phyloP scores from a whole-genome alignment of 306 rosid species.

The Coriaria nepalensis region DNA sequence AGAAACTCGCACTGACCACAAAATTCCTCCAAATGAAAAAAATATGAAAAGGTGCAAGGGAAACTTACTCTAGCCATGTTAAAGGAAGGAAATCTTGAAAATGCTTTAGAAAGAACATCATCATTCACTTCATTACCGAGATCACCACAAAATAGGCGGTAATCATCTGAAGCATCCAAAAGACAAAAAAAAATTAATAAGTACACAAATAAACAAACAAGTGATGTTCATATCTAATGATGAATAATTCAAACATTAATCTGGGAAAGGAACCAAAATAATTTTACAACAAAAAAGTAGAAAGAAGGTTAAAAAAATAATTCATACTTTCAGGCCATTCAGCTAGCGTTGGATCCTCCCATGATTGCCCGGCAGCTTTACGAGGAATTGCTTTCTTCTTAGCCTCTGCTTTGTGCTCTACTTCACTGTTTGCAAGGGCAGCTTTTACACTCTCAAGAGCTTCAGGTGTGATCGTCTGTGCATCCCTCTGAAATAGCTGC shows the following conservation, averaged over 20 bases:
- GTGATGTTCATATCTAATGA: slow-evolving; percentile 1
- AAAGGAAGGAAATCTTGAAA: slow-evolving; percentile 84
- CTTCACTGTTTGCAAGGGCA: slow-evolving; percentile 80
- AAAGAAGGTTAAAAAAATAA: neutral
- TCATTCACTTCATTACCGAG: slow-evolving; percentile 98
- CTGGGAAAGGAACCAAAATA: neutral
- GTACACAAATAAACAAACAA: neutral
- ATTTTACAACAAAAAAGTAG: neutral
- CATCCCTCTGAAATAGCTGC: slow-evolving; percentile 87
- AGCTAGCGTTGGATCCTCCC: slow-evolving; percentile 94
- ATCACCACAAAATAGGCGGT: slow-evolving; percentile 85
- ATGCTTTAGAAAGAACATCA: slow-evolving; percentile 89
- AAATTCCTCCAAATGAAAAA: slow-evolving; percentile 8
- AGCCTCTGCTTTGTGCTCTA: slow-evolving; percentile 66
- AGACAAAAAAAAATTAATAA: slow-evolving; percentile 5
- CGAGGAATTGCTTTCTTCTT: slow-evolving; percentile 93
- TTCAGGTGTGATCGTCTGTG: slow-evolving; percentile 77
- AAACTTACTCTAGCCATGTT: slow-evolving; percentile 80
- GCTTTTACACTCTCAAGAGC: slow-evolving; percentile 93
- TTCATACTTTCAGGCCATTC: slow-evolving; percentile 91
- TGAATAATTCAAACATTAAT: neutral
- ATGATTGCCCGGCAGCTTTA: slow-evolving; percentile 84
- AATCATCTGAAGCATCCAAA: slow-evolving; percentile 51
- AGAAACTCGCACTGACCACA: slow-evolving; percentile 33
- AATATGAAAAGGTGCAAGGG: slow-evolving; percentile 1